phyloP scores from a whole-genome alignment of 2,329 filamentous ascomycete species.

The Capronia coronata region DNA sequence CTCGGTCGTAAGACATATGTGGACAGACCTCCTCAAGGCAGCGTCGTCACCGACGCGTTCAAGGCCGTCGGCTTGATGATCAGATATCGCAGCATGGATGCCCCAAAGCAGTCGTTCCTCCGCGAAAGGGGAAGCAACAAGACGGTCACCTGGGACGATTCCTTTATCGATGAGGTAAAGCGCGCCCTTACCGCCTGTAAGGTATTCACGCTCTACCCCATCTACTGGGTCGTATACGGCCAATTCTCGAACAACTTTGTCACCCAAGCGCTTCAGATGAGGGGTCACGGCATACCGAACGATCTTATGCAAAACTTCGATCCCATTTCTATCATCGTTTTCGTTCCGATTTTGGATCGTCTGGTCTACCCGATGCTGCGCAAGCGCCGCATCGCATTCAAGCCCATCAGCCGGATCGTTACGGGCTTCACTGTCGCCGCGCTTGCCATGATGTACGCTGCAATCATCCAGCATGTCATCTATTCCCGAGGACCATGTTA shows the following conservation, averaged over 20 bases:
- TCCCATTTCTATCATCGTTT: conserved; percentile 48
- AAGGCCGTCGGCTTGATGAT: conserved; percentile 57
- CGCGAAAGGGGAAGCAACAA: conserved; percentile 61
- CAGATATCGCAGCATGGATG: conserved; percentile 52
- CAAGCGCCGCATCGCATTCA: conserved; percentile 44
- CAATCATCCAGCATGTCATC: conserved; percentile 46
- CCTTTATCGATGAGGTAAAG: conserved; percentile 72
- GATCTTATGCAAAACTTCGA: conserved; percentile 52
- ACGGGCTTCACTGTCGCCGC: conserved; percentile 46
- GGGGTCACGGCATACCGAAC: conserved; percentile 49
- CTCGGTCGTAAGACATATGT: conserved; percentile 58
- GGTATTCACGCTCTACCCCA: conserved; percentile 58
- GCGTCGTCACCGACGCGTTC: conserved; percentile 56
- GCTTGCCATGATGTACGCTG: conserved; percentile 45
- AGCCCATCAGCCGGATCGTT: conserved; percentile 49
- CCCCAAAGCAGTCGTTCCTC: conserved; percentile 59
- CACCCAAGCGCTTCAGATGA: conserved; percentile 46
- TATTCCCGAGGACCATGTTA: conserved; percentile 60
- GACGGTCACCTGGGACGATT: conserved; percentile 74
- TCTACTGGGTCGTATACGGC: conserved; percentile 53
- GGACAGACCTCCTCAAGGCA: conserved; percentile 61
- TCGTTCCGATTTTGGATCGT: conserved; percentile 50
- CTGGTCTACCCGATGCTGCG: conserved; percentile 48
- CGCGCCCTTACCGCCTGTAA: conserved; percentile 64
- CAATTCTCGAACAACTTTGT: conserved; percentile 52